Percentiles rank a stretch among this genome's conserved stretches.
phyloP scores from a whole-genome alignment of 768 basidiomycete species.

The Podaxis rugospora region DNA sequence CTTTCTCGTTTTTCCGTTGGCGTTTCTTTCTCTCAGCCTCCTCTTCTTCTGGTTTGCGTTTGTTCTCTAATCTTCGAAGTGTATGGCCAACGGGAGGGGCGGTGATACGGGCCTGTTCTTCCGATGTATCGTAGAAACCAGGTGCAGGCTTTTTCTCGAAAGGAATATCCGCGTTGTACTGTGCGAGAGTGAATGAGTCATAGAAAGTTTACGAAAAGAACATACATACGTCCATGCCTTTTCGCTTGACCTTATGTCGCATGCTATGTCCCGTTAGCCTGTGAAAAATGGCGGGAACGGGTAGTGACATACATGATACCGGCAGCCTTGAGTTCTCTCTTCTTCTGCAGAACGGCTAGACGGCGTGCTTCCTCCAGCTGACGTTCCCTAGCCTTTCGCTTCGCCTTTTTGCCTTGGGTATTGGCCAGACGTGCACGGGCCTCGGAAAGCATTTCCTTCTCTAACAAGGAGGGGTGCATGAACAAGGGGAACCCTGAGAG shows the following conservation, averaged over 20 bases:
- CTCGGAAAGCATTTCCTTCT: slow-evolving; percentile 99
- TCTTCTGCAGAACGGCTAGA: slow-evolving; percentile 94
- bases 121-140: slow-evolving; percentile 95
- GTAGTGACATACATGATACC: slow-evolving; percentile 78
- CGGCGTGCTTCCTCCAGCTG: slow-evolving; percentile 95
- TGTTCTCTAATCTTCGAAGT: slow-evolving; percentile 89
- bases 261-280: slow-evolving; percentile 43
- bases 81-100: slow-evolving; percentile 91
- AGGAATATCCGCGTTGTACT: slow-evolving; percentile 98
- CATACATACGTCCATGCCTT: slow-evolving; percentile 89
- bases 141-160: slow-evolving; percentile 96
- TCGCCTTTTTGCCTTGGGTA: slow-evolving; percentile 99
- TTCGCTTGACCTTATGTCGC: slow-evolving; percentile 92
- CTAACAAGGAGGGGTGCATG: slow-evolving; percentile 31
- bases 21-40: slow-evolving; percentile 92
- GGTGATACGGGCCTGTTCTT: slow-evolving; percentile 84
- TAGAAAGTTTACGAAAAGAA: neutral
- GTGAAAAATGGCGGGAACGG: neutral
- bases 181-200: slow-evolving; percentile 8
- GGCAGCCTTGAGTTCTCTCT: slow-evolving; percentile 94
- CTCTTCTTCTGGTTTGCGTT: slow-evolving; percentile 90
- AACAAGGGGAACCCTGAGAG: slow-evolving; percentile 1
- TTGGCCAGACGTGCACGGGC: slow-evolving; percentile 97
- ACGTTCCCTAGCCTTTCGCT: slow-evolving; percentile 95
- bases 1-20: slow-evolving; percentile 73